phyloP scores from a whole-genome alignment of 208 protist species.

The Spongospora subterranea region DNA sequence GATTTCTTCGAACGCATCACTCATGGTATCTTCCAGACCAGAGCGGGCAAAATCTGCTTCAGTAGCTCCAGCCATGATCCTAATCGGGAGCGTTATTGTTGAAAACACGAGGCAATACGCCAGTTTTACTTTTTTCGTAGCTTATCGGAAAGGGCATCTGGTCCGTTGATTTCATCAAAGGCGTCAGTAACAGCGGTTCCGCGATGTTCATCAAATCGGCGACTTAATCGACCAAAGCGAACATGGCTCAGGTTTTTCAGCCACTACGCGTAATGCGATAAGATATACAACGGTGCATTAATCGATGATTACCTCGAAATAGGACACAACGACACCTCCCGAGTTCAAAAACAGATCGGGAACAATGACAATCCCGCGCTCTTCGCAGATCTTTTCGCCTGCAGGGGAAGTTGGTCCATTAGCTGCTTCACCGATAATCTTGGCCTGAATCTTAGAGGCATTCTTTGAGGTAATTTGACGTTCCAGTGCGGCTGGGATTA shows the following conservation, averaged over 20 bases:
- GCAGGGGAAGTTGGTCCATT: conserved; percentile 82
- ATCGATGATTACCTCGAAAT: conserved; percentile 50
- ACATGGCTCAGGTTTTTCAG: conserved; percentile 85
- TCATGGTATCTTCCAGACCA: conserved; percentile 84
- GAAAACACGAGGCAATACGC: neutral
- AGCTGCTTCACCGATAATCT: conserved; percentile 81
- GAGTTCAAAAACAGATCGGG: conserved; percentile 82
- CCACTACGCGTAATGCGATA: conserved; percentile 74
- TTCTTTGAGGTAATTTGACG: conserved; percentile 78
- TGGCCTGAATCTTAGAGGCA: conserved; percentile 77
- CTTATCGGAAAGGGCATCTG: conserved; percentile 76
- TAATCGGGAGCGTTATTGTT: neutral
- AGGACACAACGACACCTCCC: conserved; percentile 77
- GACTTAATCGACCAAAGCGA: conserved; percentile 78
- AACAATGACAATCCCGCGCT: conserved; percentile 75
- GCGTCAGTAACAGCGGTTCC: neutral
- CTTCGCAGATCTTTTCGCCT: conserved; percentile 72
- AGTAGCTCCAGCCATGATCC: conserved; percentile 74
- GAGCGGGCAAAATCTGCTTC: conserved; percentile 81
- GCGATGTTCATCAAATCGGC: neutral
- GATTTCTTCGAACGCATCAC: conserved; percentile 74
- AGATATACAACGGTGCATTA: neutral
- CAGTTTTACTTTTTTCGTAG: conserved; percentile 73
- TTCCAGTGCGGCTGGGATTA: conserved; percentile 82
- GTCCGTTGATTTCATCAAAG: neutral